Evolutionary conservation across 106 monocot genomes (phyloP).

Genomic region (Amphibolis antarctica): DNA sequence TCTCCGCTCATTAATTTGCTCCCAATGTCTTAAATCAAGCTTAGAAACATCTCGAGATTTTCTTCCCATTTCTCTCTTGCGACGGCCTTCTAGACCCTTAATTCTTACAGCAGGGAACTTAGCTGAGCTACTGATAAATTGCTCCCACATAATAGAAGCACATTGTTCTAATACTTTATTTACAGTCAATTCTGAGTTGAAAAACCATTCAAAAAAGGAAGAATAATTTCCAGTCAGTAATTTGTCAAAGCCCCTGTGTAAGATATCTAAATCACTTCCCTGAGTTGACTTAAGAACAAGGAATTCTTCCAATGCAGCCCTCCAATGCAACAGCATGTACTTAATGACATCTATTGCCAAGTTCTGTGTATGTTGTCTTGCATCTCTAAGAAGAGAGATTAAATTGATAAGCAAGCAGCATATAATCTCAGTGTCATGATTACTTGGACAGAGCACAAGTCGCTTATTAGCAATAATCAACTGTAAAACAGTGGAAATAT

Average conservation of each 20-base stretch:
- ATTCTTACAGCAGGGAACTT: slow-evolving; percentile 94
- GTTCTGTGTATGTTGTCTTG: slow-evolving; percentile 42
- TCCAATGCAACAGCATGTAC: slow-evolving; percentile 76
- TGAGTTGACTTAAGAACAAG: slow-evolving; percentile 72
- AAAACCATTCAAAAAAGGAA: slow-evolving; percentile 77
- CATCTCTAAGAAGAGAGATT: slow-evolving; percentile 60
- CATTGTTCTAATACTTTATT: slow-evolving; percentile 80
- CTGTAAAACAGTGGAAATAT: slow-evolving; percentile 75
- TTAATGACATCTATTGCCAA: slow-evolving; percentile 67
- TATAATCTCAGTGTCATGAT: slow-evolving; percentile 81
- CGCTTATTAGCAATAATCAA: slow-evolving; percentile 77
- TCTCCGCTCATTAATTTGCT: slow-evolving; percentile 69
- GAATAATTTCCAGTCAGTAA: slow-evolving; percentile 60
- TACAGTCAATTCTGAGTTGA: slow-evolving; percentile 46
- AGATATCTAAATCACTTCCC: slow-evolving; percentile 51
- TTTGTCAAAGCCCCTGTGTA: slow-evolving; percentile 91
- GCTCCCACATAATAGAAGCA: slow-evolving; percentile 85
- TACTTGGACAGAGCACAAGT: slow-evolving; percentile 85
- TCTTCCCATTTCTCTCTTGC: slow-evolving; percentile 82
- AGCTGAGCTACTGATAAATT: slow-evolving; percentile 57
- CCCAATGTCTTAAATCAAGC: slow-evolving; percentile 57
- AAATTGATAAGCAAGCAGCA: slow-evolving; percentile 89
- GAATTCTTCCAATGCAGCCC: slow-evolving; percentile 68
- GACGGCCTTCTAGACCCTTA: slow-evolving; percentile 73
- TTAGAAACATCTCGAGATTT: slow-evolving; percentile 60